Conservation (phyloP, 192 early-diverging fungal genomes). For the Dissophora globulifera region DNA sequence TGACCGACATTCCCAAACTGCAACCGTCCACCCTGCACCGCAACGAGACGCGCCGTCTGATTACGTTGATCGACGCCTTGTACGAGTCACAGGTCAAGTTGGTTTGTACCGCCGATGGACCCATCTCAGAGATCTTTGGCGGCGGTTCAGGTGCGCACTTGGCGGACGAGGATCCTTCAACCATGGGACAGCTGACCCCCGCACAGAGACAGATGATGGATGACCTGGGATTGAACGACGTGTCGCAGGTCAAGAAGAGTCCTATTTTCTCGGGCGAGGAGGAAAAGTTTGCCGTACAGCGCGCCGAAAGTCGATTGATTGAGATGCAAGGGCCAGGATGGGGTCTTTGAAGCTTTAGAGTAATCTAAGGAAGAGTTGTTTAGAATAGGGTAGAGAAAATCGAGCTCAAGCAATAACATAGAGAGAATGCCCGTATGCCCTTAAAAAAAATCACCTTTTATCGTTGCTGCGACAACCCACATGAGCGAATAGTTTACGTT, state of each 20-base stretch:
- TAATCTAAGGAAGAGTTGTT: too few relatives aligned
- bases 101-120: conserved; percentile 75
- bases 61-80: conserved; percentile 92
- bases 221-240: conserved; percentile 58
- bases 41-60: conserved; percentile 91
- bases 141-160: conserved; percentile 60
- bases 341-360: conserved; percentile 46
- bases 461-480: too few relatives aligned
- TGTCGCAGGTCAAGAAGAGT: conserved; percentile 57
- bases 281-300: conserved; percentile 95
- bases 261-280: conserved; percentile 87
- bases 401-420: too few relatives aligned
- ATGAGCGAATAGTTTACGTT: too few relatives aligned
- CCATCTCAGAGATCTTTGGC: conserved; percentile 76
- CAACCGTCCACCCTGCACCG: conserved; percentile 68
- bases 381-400: neutral
- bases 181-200: conserved; percentile 45
- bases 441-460: too few relatives aligned
- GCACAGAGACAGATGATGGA: conserved; percentile 71
- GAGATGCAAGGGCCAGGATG: conserved; percentile 92
- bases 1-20: conserved; percentile 78
- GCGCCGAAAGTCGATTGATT: conserved; percentile 89
- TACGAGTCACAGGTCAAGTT: conserved; percentile 86
- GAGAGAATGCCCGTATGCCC: too few relatives aligned
- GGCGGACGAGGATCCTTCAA: conserved; percentile 56